A percentile compares a stretch with the other conserved stretches of the same genome.
These are phyloP conservation scores for Flaveria sonorensis DNA, from an alignment of 129 eudicot genomes.

Conservation along the genomic window DNA sequence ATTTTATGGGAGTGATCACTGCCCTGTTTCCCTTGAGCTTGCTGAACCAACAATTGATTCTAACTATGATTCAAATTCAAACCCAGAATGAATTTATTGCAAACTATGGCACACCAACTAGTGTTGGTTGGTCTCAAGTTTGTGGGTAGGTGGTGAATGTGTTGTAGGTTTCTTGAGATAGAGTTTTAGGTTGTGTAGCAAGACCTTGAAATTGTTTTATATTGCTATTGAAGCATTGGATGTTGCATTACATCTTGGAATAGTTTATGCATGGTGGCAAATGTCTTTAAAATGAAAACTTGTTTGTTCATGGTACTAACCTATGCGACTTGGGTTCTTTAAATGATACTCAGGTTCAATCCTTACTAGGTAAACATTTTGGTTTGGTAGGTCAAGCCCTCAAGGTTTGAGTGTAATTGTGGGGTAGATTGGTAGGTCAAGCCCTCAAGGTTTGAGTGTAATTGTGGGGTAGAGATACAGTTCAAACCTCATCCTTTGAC, in stretches of 20 bases:
- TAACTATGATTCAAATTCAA: constrained; percentile 15
- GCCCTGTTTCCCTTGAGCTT: constrained; percentile 84
- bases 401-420: too few relatives aligned
- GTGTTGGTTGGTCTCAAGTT: background rate
- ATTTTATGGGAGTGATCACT: constrained; percentile 91
- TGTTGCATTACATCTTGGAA: constrained; percentile 10
- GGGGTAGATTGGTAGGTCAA: too few relatives aligned
- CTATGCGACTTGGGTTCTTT: too few relatives aligned
- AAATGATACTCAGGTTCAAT: too few relatives aligned
- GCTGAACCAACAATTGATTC: constrained; percentile 36
- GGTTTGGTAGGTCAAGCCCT: too few relatives aligned
- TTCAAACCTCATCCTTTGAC: too few relatives aligned
- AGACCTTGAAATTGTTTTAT: constrained; percentile 17
- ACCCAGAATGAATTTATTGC: constrained; percentile 19
- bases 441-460: too few relatives aligned
- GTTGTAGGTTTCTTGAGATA: constrained; percentile 13
- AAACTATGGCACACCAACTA: constrained; percentile 11
- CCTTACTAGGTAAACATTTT: too few relatives aligned
- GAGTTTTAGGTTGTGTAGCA: constrained; percentile 12
- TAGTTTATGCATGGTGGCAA: background rate
- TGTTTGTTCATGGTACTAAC: background rate
- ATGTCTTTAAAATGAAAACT: background rate
- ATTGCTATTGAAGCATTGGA: constrained; percentile 7
- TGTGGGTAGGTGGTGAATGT: constrained; percentile 3
- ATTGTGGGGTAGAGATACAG: too few relatives aligned